phyloP scores from a whole-genome alignment of 2,329 filamentous ascomycete genomes.

The Aspergillus novoparasiticus region DNA sequence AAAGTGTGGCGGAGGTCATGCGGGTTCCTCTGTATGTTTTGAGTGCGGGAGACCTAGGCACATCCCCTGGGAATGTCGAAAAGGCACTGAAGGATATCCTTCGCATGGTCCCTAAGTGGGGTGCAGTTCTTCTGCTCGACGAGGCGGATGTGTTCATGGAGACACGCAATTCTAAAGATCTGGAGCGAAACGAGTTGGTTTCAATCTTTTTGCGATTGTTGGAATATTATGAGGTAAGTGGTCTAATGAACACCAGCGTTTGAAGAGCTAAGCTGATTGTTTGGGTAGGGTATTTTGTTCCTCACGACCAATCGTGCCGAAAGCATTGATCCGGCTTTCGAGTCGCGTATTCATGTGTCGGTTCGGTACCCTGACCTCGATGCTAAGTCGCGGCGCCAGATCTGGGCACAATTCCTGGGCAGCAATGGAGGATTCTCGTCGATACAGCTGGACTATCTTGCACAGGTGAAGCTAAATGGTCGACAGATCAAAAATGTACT shows the following conservation, averaged over 20 bases:
- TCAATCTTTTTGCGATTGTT: constrained; percentile 37
- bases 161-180: constrained; percentile 42
- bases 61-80: constrained; percentile 47
- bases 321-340: constrained; percentile 50
- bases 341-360: constrained; percentile 48
- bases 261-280: neutral
- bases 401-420: constrained; percentile 51
- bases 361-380: constrained; percentile 45
- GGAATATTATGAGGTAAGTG: constrained; percentile 32
- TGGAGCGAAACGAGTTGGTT: constrained; percentile 51
- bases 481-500: constrained; percentile 51
- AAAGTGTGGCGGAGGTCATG: constrained; percentile 55
- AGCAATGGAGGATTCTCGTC: constrained; percentile 19
- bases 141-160: constrained; percentile 44
- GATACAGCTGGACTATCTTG: constrained; percentile 27
- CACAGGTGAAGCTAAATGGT: constrained; percentile 30
- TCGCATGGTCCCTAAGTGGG: constrained; percentile 54
- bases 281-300: constrained; percentile 48
- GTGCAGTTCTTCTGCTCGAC: constrained; percentile 55
- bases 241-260: neutral
- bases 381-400: constrained; percentile 34
- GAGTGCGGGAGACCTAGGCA: constrained; percentile 52
- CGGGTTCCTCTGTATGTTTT: constrained; percentile 54
- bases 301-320: constrained; percentile 49
- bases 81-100: constrained; percentile 48